A percentile compares a stretch with the other conserved stretches of the same genome.
Conservation (phyloP, 495 filamentous ascomycete genomes). For the Tuber brumale region DNA sequence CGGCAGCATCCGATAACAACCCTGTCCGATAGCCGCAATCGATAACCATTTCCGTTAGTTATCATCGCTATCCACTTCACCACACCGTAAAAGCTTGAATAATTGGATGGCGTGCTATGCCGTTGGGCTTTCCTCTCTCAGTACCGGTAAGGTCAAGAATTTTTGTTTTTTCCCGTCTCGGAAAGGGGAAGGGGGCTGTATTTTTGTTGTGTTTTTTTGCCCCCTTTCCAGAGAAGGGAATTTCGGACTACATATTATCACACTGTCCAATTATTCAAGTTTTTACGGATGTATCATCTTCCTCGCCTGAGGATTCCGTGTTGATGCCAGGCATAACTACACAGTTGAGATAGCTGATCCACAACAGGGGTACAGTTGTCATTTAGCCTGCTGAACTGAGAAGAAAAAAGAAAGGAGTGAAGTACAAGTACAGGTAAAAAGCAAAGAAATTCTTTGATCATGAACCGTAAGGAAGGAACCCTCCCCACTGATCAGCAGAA, state of each 20-base stretch:
- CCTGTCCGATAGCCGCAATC: constrained; percentile 35
- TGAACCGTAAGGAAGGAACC: constrained; percentile 42
- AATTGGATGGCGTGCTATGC: too few species aligned
- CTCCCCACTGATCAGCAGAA: constrained; percentile 41
- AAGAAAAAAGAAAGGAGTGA: constrained; percentile 30
- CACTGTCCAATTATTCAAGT: too few species aligned
- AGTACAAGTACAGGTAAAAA: constrained; percentile 25
- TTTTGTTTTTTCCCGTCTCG: too few species aligned
- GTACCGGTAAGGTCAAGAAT: too few species aligned
- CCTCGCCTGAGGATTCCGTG: constrained; percentile 30
- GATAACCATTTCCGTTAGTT: constrained; percentile 18
- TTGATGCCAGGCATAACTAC: constrained; percentile 54
- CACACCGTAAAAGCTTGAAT: background rate
- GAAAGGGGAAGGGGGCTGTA: too few species aligned
- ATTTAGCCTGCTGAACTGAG: constrained; percentile 34
- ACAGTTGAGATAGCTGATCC: constrained; percentile 58
- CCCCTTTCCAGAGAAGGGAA: too few species aligned
- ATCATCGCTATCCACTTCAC: constrained; percentile 29
- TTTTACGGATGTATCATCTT: constrained; percentile 17
- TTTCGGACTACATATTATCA: too few species aligned
- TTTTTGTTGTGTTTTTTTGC: too few species aligned
- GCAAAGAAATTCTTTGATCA: constrained; percentile 36
- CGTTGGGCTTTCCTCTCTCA: too few species aligned
- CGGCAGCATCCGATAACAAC: constrained; percentile 37
- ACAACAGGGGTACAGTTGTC: constrained; percentile 38